phyloP scores from a whole-genome alignment of 2,329 filamentous ascomycete species.

The Orbilia brochopaga region DNA sequence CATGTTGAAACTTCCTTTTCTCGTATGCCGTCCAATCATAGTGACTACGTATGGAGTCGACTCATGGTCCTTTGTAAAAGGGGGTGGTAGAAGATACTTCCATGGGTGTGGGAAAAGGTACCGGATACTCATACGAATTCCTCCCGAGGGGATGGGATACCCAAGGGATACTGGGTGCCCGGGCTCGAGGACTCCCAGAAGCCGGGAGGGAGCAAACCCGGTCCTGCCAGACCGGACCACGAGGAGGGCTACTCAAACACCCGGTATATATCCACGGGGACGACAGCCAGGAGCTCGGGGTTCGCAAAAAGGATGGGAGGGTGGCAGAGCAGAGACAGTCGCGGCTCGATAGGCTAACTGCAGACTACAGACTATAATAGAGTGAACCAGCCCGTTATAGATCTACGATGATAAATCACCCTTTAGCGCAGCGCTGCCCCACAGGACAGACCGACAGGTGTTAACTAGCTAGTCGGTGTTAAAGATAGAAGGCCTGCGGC shows the following conservation, averaged over 20 bases:
- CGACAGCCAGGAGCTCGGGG: not conserved
- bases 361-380: not conserved
- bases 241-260: not conserved
- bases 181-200: not conserved
- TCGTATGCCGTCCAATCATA: conserved; percentile 30
- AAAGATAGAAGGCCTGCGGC: too few species aligned
- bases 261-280: not conserved
- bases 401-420: not conserved
- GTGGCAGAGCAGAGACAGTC: not conserved
- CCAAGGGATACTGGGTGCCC: not conserved
- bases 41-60: conserved; percentile 7
- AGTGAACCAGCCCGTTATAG: not conserved
- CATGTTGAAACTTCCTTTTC: conserved; percentile 40
- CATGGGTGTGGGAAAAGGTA: conserved; percentile 26
- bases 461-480: too few species aligned
- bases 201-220: not conserved
- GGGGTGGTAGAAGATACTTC: conserved; percentile 23
- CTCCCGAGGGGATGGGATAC: not conserved
- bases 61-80: conserved; percentile 25
- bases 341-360: not conserved
- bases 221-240: conserved; percentile 1
- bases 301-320: not conserved
- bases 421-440: too few species aligned
- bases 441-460: too few species aligned
- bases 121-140: not conserved